These are phyloP conservation scores for Irineochytrium annulatum DNA, from an alignment of 192 early-diverging fungal species.

Conservation along the genomic window DNA sequence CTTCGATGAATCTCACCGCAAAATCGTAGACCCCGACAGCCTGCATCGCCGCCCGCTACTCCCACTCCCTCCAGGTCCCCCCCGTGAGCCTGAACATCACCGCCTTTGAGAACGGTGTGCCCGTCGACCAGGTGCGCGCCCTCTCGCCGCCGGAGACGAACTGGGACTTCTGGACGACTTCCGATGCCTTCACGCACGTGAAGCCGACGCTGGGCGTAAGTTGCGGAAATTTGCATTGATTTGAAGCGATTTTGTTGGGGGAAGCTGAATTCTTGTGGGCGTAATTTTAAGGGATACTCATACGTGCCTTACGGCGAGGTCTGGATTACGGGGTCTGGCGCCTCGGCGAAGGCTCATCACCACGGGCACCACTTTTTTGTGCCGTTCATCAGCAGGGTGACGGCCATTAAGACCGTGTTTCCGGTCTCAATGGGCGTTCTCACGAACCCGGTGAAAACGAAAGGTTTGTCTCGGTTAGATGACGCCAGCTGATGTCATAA, in stretches of 20 bases:
- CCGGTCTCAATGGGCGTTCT: conserved; percentile 43
- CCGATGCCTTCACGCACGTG: conserved; percentile 36
- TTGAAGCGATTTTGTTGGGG: conserved; percentile 7
- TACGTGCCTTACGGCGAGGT: conserved; percentile 44
- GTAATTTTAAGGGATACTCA: conserved; percentile 31
- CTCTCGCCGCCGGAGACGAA: conserved; percentile 41
- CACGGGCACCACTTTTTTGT: conserved; percentile 39
- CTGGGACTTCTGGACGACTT: conserved; percentile 59
- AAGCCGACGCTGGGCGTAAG: conserved; percentile 37
- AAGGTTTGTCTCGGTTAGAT: conserved; percentile 20
- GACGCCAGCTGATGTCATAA: background rate
- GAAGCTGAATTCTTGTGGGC: background rate
- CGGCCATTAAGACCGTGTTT: conserved; percentile 42
- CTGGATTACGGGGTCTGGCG: conserved; percentile 45
- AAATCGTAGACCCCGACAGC: too few species aligned
- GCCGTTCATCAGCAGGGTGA: conserved; percentile 41
- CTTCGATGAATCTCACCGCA: too few species aligned
- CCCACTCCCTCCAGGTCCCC: conserved; percentile 48
- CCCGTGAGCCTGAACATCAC: conserved; percentile 39
- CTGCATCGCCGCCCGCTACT: conserved; percentile 14
- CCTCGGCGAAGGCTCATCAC: conserved; percentile 19
- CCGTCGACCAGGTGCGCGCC: conserved; percentile 46
- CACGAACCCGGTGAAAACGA: conserved; percentile 27
- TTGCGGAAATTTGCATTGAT: conserved; percentile 7
- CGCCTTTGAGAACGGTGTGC: conserved; percentile 46